Evolutionary conservation across 2,329 filamentous ascomycete species (phyloP), one percentile per base, ranked within the genome.

Genomic region (Ophiostoma sp.): DNA sequence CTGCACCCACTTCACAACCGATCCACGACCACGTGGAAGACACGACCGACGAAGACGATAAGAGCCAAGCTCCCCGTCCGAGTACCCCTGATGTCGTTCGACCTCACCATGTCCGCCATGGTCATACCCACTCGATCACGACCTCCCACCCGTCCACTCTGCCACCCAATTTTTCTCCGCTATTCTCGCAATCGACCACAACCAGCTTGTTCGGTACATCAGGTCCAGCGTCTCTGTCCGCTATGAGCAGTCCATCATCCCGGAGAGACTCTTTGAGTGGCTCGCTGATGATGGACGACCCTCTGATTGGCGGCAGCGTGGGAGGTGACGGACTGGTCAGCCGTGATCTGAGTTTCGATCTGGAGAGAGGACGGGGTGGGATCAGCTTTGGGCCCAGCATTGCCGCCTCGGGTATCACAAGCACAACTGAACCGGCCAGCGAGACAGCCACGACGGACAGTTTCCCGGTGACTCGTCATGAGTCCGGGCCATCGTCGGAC

Each of bases 241-340:
- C 80, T 17, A 78, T 86, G 59, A 88, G 87, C 76, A 84, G 82
- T 70, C 80, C 84, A 4, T 86, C 84, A 11, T 88, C 87, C n/a
- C 83, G 84, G 63, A 82, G 83, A 72, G 83, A 85, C 76, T 88
- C 87, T 2, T 81, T 88, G 4, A 81, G 81, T 4, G 83, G 82
- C 19, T 88, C 86, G 9, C 81, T 84, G 3, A 83, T 83, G 55
- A 83, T 83, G 50, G 84, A 86, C 72, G 82, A 84, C 72, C 78
- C 42, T 19, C 52, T 66, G 6, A 25, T 68, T 5, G 42, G 64
- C 64, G 42, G 64, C 55, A 55, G 42, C 50, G 48, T 31, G n/a
- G 71, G 61, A 52, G 39, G 69, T 78, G 86, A 88, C 70, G 84
- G 3, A 59, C 72, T 33, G 74, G 75, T 31, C 15, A 70, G 36